Base-by-base conservation (phyloP, 2,329 filamentous ascomycete genomes). In the Botrytis medusae region DNA sequence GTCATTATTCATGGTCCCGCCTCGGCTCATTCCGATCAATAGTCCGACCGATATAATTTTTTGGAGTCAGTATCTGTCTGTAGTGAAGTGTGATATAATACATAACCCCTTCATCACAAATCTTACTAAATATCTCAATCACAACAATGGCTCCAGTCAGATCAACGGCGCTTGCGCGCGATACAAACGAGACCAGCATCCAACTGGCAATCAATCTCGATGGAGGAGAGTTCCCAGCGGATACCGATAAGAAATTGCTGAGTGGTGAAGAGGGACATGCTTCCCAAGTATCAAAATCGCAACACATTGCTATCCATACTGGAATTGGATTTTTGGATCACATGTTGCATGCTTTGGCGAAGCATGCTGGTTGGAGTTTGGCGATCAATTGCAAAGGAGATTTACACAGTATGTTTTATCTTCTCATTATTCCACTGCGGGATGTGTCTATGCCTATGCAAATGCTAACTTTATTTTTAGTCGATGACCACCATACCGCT, bases 131-230 rank as follows among this genome's bases (percentile, higher is more conserved):
- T 57, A 57, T 12, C 3, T 9, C 37, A 69, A 69, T 69, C n/a
- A 59, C 22, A 69, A 22, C 2, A 42, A 69, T 69, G 65, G 65
- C 65, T 42, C 48, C 65, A 75, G 74, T 79, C 61, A 92, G 95
- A 81, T 93, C 91, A 83, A 91, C 93, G 69, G 89, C 91, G 72
- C 85, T 98, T 79, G 90, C 92, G 77, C 94, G 96, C 82, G 92
- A 95, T 84, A 99, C 96, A 80, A 98, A 98, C 85, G 96, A 99
- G 86, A 99, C 96, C 82, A 97, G 97, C 82, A 97, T 99, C 83
- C 91, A 96, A 82, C 87, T 98, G 76, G 93, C 93, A 57, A 87
- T 99, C 60, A 62, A 62, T 16, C 60, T 62, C 34, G 60, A 62
- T 84, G 96, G 96, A 81, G 96, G 95, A 80, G 87, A 86, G 60